Evolutionary conservation across 768 basidiomycete genomes (phyloP), one percentile per base, ranked within the genome.

Genomic region (Lyophyllum atratum): DNA sequence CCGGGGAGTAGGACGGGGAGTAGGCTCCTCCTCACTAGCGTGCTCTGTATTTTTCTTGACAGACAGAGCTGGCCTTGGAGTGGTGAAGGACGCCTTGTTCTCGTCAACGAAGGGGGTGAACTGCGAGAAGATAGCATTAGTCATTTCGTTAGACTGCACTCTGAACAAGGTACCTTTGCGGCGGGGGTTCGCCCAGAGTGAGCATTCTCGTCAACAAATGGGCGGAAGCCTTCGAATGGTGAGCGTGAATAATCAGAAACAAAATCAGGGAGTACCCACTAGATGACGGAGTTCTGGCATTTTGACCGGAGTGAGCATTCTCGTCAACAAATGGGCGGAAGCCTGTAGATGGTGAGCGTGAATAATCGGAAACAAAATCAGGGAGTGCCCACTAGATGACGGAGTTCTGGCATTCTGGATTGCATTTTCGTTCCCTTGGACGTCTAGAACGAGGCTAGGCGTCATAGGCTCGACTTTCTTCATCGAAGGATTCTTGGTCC

Each of bases 291-390:
- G 76, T 77, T 61, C 75, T 79, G 2, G 69, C 58, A 44, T 66
- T 66, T n/a, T 66, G 83, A 75, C 60, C 80, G 74, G 70, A 63
- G 46, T 71, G 70, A 1, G 72, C 70, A 60, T 84, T 84, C 65
- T 89, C 87, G 51, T 90, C 90, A 1, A 85, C 76, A 63, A 86
- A 90, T 8, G 90, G 89, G 56, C 80, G 82, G 70, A 92, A 90
- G 28, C 78, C 85, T 83, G 28, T 52, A 62, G 47, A 52, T 33
- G 26, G 49, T 62, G 55, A 63, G 62, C 21, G 45, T 65, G 59
- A 65, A 51, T 42, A 48, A 34, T 40, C 37, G 31, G 9, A 26
- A 57, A 58, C 43, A 64, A 37, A 26, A 25, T 55, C 9, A 54
- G 33, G 49, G 37, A 12, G n/a, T 49, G 56, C 62, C 19, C 46